Evolutionary conservation across 2,329 filamentous ascomycete genomes (phyloP).

Genomic region (Alternaria infectoria): DNA sequence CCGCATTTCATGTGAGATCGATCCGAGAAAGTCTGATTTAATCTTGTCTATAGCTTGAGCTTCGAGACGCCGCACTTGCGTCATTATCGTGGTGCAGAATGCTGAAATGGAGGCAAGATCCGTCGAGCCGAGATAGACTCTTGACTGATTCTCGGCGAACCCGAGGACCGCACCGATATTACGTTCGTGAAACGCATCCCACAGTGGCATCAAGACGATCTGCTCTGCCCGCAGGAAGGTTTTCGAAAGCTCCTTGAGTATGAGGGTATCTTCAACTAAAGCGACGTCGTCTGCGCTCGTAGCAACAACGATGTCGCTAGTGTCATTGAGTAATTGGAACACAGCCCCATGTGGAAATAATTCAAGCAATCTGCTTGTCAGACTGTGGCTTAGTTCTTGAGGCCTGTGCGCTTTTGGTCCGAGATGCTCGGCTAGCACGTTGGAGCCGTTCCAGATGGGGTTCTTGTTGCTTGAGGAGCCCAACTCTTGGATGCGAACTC

Average conservation of each 20-base stretch:
- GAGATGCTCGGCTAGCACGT: slow-evolving; percentile 4
- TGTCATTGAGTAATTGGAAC: slow-evolving; percentile 1
- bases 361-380: background rate
- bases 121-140: slow-evolving; percentile 7
- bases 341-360: slow-evolving; percentile 6
- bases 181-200: slow-evolving; percentile 10
- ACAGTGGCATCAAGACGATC: slow-evolving; percentile 8
- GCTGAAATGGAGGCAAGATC: slow-evolving; percentile 10
- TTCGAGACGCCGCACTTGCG: slow-evolving; percentile 10
- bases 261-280: background rate
- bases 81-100: slow-evolving; percentile 13
- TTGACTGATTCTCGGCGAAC: slow-evolving; percentile 6
- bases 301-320: slow-evolving; percentile 3
- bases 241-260: slow-evolving; percentile 1
- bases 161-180: slow-evolving; percentile 10
- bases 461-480: slow-evolving; percentile 4
- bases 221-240: slow-evolving; percentile 1
- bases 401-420: background rate
- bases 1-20: slow-evolving; percentile 12
- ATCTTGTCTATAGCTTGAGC: slow-evolving; percentile 13
- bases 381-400: background rate
- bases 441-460: slow-evolving; percentile 10
- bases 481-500: slow-evolving; percentile 8
- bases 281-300: background rate
- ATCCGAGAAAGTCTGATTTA: slow-evolving; percentile 11